A percentile compares a stretch with the other conserved stretches of the same genome.
Conservation (phyloP, 306 rosid species). For the Vigna nakashimae region DNA sequence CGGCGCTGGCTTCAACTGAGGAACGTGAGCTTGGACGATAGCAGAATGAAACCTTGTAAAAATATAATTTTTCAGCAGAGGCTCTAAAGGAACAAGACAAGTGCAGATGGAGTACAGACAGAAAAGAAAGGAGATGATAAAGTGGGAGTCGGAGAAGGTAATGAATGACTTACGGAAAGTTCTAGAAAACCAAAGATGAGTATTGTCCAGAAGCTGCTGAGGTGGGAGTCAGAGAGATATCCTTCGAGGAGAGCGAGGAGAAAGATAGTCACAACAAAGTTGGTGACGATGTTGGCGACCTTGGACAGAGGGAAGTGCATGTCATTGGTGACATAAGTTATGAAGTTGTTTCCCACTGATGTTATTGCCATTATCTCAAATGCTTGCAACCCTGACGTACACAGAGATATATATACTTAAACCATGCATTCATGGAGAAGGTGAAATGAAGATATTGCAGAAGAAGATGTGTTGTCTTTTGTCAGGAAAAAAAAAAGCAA, state of each 20-base stretch:
- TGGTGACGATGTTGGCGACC: constrained; percentile 87
- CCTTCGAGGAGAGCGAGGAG: constrained; percentile 95
- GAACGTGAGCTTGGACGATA: constrained; percentile 93
- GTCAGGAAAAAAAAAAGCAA: no score
- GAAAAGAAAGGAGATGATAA: background rate
- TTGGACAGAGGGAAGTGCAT: constrained; percentile 90
- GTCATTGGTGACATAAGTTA: constrained; percentile 85
- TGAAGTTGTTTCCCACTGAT: constrained; percentile 98
- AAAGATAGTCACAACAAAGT: constrained; percentile 95
- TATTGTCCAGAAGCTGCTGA: constrained; percentile 95
- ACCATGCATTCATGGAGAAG: no score
- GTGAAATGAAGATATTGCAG: no score
- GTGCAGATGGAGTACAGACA: background rate
- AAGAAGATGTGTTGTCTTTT: no score
- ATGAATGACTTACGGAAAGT: constrained; percentile 67
- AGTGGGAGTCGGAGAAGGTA: no score
- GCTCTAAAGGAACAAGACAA: background rate
- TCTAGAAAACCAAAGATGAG: constrained; percentile 91
- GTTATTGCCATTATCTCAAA: constrained; percentile 99
- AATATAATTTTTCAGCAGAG: no score
- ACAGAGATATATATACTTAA: no score
- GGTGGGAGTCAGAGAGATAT: constrained; percentile 87
- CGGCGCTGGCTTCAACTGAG: constrained; percentile 79
- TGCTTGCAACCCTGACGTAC: constrained; percentile 73
- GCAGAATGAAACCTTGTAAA: constrained; percentile 79